These are phyloP conservation scores for Azolla pinnata DNA, from an alignment of 75 land plant genomes.

Conservation along the genomic window DNA sequence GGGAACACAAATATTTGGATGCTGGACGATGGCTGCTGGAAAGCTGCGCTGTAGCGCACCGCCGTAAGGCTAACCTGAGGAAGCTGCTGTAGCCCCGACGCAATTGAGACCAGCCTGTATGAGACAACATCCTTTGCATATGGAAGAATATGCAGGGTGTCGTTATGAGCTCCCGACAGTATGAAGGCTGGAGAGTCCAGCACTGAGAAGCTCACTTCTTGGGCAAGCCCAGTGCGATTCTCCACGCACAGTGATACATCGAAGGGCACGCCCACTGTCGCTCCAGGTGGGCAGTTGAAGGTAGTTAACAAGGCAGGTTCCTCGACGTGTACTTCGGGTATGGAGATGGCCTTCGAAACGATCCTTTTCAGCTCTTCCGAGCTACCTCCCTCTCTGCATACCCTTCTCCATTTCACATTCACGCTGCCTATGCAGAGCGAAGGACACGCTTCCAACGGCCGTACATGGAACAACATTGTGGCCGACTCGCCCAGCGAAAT, in stretches of 20 bases:
- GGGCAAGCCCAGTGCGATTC: conserved; percentile 58
- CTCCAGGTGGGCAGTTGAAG: conserved; percentile 78
- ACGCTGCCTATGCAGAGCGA: conserved; percentile 44
- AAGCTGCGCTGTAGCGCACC: conserved; percentile 49
- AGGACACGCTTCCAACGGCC: conserved; percentile 31
- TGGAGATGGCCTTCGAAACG: conserved; percentile 2
- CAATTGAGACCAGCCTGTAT: conserved; percentile 73
- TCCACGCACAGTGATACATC: conserved; percentile 37
- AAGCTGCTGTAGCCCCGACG: conserved; percentile 61
- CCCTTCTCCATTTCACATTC: conserved; percentile 57
- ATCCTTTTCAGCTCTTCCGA: too few species aligned
- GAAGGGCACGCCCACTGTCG: conserved; percentile 67
- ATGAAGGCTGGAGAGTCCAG: conserved; percentile 75
- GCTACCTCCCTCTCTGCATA: too few species aligned
- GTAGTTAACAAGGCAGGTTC: conserved; percentile 57
- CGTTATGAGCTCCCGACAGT: conserved; percentile 66
- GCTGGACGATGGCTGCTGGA: conserved; percentile 51
- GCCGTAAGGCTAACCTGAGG: conserved; percentile 67
- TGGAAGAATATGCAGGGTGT: conserved; percentile 55
- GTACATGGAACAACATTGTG: conserved; percentile 57
- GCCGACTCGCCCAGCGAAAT: conserved; percentile 60
- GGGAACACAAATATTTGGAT: conserved; percentile 75
- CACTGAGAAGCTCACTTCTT: conserved; percentile 67
- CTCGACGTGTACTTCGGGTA: conserved; percentile 67
- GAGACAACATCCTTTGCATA: conserved; percentile 47